Base-by-base conservation (phyloP, 805 yeast species). In the Komagataella pseudopastoris region DNA sequence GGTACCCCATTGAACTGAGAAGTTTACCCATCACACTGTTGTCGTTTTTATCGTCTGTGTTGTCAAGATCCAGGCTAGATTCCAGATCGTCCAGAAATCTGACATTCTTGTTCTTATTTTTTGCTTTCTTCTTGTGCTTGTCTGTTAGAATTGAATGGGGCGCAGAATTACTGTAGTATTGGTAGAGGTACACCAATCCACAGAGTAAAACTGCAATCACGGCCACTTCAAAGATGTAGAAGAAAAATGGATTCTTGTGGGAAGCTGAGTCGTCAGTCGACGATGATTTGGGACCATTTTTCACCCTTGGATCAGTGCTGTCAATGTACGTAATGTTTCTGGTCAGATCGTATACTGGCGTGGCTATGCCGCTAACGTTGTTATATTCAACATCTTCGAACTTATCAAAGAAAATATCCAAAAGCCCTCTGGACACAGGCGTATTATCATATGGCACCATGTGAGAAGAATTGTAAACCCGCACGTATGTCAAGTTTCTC, bases 381-480 rank as follows among this genome's bases (percentile, higher is more conserved):
- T 59, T 58, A 18, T 49, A 53, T 20, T 56, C 57, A 16, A 56
- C 55, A 16, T 54, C 59, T 45, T 64, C 65, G 49, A 53, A 64
- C 51, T 71, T 68, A 0, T 65, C 64, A 1, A 66, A 57, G 23
- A 72, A 58, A 20, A 77, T 54, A 59, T 88, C 89, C 45, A 89
- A 67, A 54, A 90, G 66, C 16, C 88, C 88, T 56, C 89, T 72
- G 6, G 90, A 77, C 23, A 77, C 73, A 48, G 74, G 78, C 1
- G 93, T 85, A 50, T 78, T 68, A 63, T 90, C 97, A 56, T 77
- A 83, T 1, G 98, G 96, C 23, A 89, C 93, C 98, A 93, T 91
- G 62, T 93, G 98, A 3, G 96, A 84, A 0, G 96, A 80, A 58
- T 87, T 78, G 62, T 67, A 77, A 1, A 91, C 78, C 52, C 80